phyloP scores from a whole-genome alignment of 768 basidiomycete species.

The Chlorophyllum brunneum region DNA sequence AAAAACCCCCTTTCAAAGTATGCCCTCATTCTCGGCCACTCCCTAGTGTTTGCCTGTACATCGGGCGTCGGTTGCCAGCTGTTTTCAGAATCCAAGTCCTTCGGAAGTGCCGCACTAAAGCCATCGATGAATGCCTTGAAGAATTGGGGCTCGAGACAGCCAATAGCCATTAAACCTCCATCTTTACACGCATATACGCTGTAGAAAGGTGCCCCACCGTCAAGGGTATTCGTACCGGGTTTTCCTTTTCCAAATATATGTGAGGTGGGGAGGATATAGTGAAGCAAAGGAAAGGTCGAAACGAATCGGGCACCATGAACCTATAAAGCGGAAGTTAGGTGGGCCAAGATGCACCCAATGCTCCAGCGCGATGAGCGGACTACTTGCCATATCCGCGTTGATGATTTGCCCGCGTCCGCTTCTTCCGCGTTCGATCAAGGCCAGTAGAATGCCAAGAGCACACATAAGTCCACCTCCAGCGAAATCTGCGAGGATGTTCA shows the following conservation, averaged over 20 bases:
- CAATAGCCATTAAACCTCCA: slow-evolving; percentile 73
- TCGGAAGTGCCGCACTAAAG: slow-evolving; percentile 49
- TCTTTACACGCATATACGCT: slow-evolving; percentile 69
- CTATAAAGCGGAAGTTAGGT: slow-evolving; percentile 30
- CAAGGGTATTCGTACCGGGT: slow-evolving; percentile 60
- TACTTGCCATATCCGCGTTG: slow-evolving; percentile 73
- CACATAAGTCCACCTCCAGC: slow-evolving; percentile 78
- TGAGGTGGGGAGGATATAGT: slow-evolving; percentile 30
- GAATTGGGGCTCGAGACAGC: slow-evolving; percentile 72
- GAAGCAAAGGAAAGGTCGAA: slow-evolving; percentile 66
- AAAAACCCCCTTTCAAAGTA: slow-evolving; percentile 67
- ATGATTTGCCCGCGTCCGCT: slow-evolving; percentile 75
- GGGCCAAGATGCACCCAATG: neutral
- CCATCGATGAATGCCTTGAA: slow-evolving; percentile 55
- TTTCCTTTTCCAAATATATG: slow-evolving; percentile 31
- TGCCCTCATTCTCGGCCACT: slow-evolving; percentile 54
- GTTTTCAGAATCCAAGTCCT: slow-evolving; percentile 35
- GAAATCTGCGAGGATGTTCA: slow-evolving; percentile 80
- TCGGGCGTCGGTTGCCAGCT: slow-evolving; percentile 54
- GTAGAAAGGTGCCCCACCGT: slow-evolving; percentile 80
- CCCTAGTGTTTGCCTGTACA: slow-evolving; percentile 38
- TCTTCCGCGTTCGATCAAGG: slow-evolving; percentile 60
- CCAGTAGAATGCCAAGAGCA: slow-evolving; percentile 69
- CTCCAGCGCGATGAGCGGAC: neutral
- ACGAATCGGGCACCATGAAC: slow-evolving; percentile 78